A percentile compares a stretch with the other conserved stretches of the same genome.
phyloP scores from a whole-genome alignment of 1,139 yeast species.

The Lodderomyces parapsilosis region DNA sequence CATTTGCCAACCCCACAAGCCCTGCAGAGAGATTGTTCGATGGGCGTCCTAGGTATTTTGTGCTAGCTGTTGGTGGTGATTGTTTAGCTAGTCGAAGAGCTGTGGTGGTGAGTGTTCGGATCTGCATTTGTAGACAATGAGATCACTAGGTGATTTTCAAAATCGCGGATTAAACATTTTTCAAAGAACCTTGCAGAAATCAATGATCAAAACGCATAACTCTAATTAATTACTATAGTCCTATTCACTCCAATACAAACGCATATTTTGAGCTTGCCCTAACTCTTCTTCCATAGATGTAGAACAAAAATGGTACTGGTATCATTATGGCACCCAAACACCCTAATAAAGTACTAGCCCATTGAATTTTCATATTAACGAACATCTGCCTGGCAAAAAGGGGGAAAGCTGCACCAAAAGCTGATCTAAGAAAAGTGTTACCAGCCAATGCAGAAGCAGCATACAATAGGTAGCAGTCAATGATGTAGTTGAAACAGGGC shows the following conservation, averaged over 20 bases:
- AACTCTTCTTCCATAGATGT: slow-evolving; percentile 58
- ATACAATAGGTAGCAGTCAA: slow-evolving; percentile 72
- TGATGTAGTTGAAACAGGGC: slow-evolving; percentile 75
- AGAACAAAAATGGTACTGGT: slow-evolving; percentile 77
- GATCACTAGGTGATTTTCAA: not conserved
- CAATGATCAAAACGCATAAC: too few species aligned
- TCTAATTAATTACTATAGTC: not conserved
- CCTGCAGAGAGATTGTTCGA: slow-evolving; percentile 55
- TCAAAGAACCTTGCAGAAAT: too few species aligned
- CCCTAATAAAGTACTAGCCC: slow-evolving; percentile 83
- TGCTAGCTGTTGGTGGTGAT: not conserved
- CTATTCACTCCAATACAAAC: slow-evolving; percentile 20
- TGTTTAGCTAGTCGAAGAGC: slow-evolving; percentile 9
- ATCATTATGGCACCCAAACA: slow-evolving; percentile 58
- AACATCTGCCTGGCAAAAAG: slow-evolving; percentile 67
- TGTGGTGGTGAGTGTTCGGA: slow-evolving; percentile 7
- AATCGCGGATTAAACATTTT: too few species aligned
- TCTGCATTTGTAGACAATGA: not conserved
- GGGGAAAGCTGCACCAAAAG: slow-evolving; percentile 53
- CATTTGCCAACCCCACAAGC: slow-evolving; percentile 75
- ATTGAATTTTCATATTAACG: slow-evolving; percentile 66
- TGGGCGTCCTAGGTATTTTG: slow-evolving; percentile 44
- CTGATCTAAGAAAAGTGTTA: slow-evolving; percentile 71
- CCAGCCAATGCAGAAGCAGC: slow-evolving; percentile 94
- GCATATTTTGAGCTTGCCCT: slow-evolving; percentile 70